phyloP scores from a whole-genome alignment of 352 stramenopile genomes.

The Globisporangium recalcitrans region DNA sequence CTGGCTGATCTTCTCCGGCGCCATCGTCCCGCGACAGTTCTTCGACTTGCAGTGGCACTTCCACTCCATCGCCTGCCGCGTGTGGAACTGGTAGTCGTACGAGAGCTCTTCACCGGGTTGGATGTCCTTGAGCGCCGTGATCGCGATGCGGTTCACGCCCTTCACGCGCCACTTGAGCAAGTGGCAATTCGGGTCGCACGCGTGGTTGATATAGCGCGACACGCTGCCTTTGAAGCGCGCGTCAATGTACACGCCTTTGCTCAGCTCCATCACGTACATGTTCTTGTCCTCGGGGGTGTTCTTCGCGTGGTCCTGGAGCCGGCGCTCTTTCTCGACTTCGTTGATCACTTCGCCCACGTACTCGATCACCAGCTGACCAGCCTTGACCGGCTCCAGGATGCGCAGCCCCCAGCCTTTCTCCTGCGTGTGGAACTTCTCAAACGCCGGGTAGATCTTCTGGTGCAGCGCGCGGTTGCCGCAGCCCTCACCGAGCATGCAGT shows the following conservation, averaged over 20 bases:
- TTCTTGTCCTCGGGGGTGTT: slow-evolving; percentile 93
- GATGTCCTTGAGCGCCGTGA: slow-evolving; percentile 90
- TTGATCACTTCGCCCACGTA: slow-evolving; percentile 95
- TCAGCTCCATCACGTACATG: slow-evolving; percentile 95
- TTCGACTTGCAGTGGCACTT: slow-evolving; percentile 80
- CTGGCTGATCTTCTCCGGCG: slow-evolving; percentile 70
- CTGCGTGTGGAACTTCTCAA: slow-evolving; percentile 68
- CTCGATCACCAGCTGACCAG: slow-evolving; percentile 89
- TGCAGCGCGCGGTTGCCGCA: slow-evolving; percentile 91
- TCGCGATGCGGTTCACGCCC: slow-evolving; percentile 90
- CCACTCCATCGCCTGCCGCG: slow-evolving; percentile 80
- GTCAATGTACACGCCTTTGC: slow-evolving; percentile 93
- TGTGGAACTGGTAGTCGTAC: slow-evolving; percentile 95
- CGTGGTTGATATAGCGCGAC: slow-evolving; percentile 97
- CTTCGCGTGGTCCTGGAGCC: slow-evolving; percentile 76
- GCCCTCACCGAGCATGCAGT: slow-evolving; percentile 87
- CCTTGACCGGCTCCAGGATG: slow-evolving; percentile 72
- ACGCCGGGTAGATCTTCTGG: slow-evolving; percentile 68
- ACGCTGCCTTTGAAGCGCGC: slow-evolving; percentile 91
- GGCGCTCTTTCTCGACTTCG: slow-evolving; percentile 87
- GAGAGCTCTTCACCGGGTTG: slow-evolving; percentile 86
- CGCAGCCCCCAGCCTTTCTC: slow-evolving; percentile 92
- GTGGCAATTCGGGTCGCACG: slow-evolving; percentile 94
- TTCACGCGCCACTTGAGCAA: slow-evolving; percentile 94
- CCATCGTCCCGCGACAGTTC: slow-evolving; percentile 85